Conservation (phyloP, 192 early-diverging fungal species). For the Chytriomyces confervae region DNA sequence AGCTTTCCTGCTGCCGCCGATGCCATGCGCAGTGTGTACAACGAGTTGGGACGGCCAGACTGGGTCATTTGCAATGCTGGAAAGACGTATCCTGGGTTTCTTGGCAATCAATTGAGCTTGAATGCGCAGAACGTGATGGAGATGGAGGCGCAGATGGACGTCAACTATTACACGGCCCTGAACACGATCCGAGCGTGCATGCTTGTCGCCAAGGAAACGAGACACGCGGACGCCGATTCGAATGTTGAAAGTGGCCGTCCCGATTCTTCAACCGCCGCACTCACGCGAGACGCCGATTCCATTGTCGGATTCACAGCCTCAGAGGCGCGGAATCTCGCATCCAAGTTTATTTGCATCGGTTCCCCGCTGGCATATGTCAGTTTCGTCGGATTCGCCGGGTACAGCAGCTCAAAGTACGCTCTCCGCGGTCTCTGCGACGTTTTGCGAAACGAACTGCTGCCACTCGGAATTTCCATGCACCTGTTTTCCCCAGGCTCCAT, state of each 20-base stretch:
- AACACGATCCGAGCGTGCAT: constrained; percentile 44
- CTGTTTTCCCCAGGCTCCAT: constrained; percentile 50
- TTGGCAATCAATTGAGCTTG: constrained; percentile 3
- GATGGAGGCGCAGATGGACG: constrained; percentile 42
- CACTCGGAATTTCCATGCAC: constrained; percentile 44
- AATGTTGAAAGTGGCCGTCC: not conserved
- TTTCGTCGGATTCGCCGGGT: constrained; percentile 48
- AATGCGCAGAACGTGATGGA: not conserved
- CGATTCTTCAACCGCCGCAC: not conserved
- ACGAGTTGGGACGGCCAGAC: constrained; percentile 2
- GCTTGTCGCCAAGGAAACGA: constrained; percentile 15
- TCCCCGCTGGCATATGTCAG: constrained; percentile 39
- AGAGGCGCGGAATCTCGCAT: constrained; percentile 18
- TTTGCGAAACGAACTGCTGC: constrained; percentile 46
- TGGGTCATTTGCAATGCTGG: constrained; percentile 24
- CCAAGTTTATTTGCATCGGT: constrained; percentile 47
- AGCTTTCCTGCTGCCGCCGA: not conserved
- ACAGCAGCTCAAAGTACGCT: constrained; percentile 49
- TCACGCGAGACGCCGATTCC: not conserved
- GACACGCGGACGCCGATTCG: not conserved
- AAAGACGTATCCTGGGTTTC: constrained; percentile 11
- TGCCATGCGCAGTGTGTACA: not conserved
- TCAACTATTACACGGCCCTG: constrained; percentile 52
- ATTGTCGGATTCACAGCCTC: constrained; percentile 2
- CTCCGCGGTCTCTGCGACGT: constrained; percentile 46